Conservation (phyloP, 2,329 filamentous ascomycete species). For the Ambrosiella beaveri region DNA sequence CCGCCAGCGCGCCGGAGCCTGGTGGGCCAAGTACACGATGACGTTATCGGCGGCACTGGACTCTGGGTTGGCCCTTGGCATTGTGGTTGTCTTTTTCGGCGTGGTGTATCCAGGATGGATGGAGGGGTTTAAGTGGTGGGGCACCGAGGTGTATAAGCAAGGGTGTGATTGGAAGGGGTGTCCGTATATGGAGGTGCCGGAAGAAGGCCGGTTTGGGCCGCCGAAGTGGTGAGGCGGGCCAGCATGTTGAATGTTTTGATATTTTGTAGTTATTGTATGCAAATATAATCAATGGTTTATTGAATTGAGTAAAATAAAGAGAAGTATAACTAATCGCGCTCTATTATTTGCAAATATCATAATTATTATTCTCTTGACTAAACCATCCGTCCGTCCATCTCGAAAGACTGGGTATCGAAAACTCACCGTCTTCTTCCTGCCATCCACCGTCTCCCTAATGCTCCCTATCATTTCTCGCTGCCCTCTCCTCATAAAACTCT, state of each 20-base stretch:
- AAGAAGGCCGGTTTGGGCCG: slow-evolving; percentile 50
- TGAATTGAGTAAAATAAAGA: too few species aligned
- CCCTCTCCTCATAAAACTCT: slow-evolving; percentile 71
- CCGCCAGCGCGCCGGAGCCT: slow-evolving; percentile 48
- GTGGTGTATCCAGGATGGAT: slow-evolving; percentile 69
- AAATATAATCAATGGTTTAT: too few species aligned
- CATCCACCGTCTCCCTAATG: neutral
- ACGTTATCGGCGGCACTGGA: slow-evolving; percentile 70
- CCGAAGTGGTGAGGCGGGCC: slow-evolving; percentile 32
- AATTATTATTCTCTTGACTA: neutral
- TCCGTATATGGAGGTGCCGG: slow-evolving; percentile 44
- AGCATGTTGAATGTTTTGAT: too few species aligned
- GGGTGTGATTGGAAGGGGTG: slow-evolving; percentile 78
- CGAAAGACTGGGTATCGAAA: neutral
- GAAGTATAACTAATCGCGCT: too few species aligned
- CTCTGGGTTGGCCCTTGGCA: slow-evolving; percentile 64
- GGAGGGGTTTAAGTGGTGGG: slow-evolving; percentile 68
- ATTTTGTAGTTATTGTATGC: too few species aligned
- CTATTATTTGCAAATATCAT: neutral
- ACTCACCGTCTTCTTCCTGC: neutral
- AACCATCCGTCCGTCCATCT: neutral
- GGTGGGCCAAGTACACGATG: slow-evolving; percentile 91
- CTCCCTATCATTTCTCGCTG: slow-evolving; percentile 15
- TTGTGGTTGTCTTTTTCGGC: slow-evolving; percentile 71
- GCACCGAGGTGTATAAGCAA: slow-evolving; percentile 67